Percentiles rank a stretch among this genome's conserved stretches.
These are phyloP conservation scores for Rhipidocladum racemiflorum DNA, from an alignment of 176 grass and related monocot genomes.

Conservation along the genomic window DNA sequence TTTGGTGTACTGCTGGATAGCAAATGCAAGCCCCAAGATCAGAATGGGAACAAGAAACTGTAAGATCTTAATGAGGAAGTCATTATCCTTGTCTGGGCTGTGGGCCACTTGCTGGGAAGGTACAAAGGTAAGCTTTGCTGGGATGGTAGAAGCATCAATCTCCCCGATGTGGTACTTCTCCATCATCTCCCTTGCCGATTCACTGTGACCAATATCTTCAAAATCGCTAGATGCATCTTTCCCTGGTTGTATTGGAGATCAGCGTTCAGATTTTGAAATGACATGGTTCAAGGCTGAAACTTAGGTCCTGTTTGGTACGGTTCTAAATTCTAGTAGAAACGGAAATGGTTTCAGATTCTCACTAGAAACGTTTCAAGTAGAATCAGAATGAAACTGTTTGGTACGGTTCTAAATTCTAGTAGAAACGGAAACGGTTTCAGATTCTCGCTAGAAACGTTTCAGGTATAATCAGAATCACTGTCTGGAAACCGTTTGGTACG, in stretches of 20 bases:
- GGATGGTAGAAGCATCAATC: constrained; percentile 70
- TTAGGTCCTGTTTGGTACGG: too few species aligned
- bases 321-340: too few species aligned
- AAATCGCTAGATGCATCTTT: constrained; percentile 91
- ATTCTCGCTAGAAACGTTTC: too few species aligned
- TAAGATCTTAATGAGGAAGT: constrained; percentile 52
- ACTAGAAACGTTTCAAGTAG: too few species aligned
- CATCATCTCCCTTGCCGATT: constrained; percentile 69
- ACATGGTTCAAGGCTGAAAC: not conserved
- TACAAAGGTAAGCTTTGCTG: constrained; percentile 45
- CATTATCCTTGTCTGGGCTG: constrained; percentile 30
- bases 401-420: too few species aligned
- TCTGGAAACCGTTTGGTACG: too few species aligned
- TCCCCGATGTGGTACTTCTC: constrained; percentile 61
- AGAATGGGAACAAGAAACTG: constrained; percentile 65
- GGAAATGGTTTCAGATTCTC: too few species aligned
- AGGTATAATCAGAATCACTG: too few species aligned
- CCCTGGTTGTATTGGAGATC: constrained; percentile 37
- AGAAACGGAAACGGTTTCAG: too few species aligned
- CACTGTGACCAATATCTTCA: constrained; percentile 90
- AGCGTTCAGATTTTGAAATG: not conserved
- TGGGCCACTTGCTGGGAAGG: constrained; percentile 39
- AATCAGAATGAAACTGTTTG: too few species aligned
- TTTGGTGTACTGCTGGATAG: constrained; percentile 55
- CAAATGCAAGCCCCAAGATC: constrained; percentile 67